Conservation (phyloP, 192 early-diverging fungal genomes). For the Podila epigama region DNA sequence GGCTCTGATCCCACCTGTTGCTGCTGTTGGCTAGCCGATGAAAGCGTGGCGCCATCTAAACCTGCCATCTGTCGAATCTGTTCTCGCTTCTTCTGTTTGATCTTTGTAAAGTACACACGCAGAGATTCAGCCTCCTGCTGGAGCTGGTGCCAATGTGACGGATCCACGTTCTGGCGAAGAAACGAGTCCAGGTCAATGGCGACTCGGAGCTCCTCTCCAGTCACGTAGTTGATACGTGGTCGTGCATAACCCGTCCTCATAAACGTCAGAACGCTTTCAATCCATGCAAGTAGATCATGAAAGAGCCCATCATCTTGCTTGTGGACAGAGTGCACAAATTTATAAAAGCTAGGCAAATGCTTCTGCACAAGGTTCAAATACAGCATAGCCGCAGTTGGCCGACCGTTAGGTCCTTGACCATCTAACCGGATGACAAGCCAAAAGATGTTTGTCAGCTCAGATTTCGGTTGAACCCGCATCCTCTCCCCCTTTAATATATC, state of each 20-base stretch:
- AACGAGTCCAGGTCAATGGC: conserved; percentile 33
- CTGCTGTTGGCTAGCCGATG: background rate
- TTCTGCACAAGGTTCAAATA: conserved; percentile 53
- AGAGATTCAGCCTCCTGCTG: conserved; percentile 38
- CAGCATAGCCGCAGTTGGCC: background rate
- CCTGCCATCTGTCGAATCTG: conserved; percentile 38
- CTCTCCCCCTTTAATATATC: background rate
- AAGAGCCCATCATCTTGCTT: conserved; percentile 58
- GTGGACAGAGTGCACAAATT: conserved; percentile 63
- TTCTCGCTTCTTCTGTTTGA: conserved; percentile 45
- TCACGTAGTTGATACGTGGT: conserved; percentile 35
- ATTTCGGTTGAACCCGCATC: background rate
- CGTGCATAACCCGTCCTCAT: conserved; percentile 48
- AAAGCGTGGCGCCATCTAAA: conserved; percentile 9
- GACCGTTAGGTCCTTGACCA: conserved; percentile 18
- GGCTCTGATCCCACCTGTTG: background rate
- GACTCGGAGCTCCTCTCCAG: conserved; percentile 11
- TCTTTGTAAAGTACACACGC: conserved; percentile 12
- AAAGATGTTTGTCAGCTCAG: background rate
- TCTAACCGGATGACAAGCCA: too few relatives aligned
- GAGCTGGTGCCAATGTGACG: conserved; percentile 24
- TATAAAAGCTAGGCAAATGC: conserved; percentile 61
- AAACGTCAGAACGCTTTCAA: conserved; percentile 51
- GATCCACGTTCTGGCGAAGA: conserved; percentile 30
- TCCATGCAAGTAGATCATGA: conserved; percentile 53